phyloP scores from a whole-genome alignment of 2,329 filamentous ascomycete genomes.

The Sporothrix euskadiensis region DNA sequence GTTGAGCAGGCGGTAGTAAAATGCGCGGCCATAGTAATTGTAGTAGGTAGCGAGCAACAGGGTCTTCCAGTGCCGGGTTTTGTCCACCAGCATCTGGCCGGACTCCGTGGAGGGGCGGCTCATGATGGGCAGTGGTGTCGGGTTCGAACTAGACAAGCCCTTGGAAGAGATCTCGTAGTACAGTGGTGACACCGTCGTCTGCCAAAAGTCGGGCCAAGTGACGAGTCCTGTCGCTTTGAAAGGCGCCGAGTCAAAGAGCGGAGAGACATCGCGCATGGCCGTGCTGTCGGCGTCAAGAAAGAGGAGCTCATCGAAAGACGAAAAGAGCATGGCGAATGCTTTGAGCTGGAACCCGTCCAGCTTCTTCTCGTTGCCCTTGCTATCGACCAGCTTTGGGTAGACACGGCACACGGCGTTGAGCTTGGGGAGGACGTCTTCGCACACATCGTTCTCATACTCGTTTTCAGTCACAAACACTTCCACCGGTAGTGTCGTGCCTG shows the following conservation, averaged over 20 bases:
- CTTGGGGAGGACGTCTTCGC: constrained; percentile 37
- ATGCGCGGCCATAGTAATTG: constrained; percentile 54
- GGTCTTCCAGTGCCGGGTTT: constrained; percentile 47
- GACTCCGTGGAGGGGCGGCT: constrained; percentile 47
- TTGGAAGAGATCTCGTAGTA: constrained; percentile 48
- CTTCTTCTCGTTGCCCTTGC: not conserved
- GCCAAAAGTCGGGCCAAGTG: constrained; percentile 59
- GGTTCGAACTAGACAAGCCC: not conserved
- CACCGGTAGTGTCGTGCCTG: constrained; percentile 52
- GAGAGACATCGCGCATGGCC: constrained; percentile 43
- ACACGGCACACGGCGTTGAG: constrained; percentile 41
- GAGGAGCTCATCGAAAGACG: constrained; percentile 59
- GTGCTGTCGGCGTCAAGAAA: constrained; percentile 61
- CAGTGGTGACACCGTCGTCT: constrained; percentile 44
- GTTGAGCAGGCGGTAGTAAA: constrained; percentile 53
- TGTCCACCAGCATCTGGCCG: constrained; percentile 51
- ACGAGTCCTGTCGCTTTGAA: constrained; percentile 55
- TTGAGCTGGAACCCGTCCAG: constrained; percentile 56
- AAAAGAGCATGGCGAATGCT: constrained; percentile 58
- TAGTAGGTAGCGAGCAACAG: constrained; percentile 55
- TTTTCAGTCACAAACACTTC: constrained; percentile 41
- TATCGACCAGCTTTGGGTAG: constrained; percentile 35
- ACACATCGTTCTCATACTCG: constrained; percentile 39
- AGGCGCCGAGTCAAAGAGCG: constrained; percentile 52
- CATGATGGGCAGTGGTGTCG: constrained; percentile 38